Evolutionary conservation across 768 basidiomycete species (phyloP).

Genomic region (Mycena floridula): DNA sequence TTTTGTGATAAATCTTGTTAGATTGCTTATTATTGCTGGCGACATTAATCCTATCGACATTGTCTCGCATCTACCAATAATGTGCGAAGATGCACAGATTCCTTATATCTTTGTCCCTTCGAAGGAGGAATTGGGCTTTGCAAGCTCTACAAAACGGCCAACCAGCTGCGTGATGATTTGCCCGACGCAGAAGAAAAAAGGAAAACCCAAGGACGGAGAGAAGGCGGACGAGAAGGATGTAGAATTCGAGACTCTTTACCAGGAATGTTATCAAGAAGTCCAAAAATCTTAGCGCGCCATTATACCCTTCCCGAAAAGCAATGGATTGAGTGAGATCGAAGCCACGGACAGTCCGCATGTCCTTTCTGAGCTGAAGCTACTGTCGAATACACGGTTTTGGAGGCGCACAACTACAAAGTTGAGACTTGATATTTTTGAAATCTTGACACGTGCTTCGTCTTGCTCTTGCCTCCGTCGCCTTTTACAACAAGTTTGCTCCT

Average conservation of each 20-base stretch:
- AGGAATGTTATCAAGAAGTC: conserved; percentile 83
- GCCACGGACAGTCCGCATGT: too few relatives aligned
- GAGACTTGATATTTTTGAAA: too few relatives aligned
- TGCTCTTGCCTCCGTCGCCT: too few relatives aligned
- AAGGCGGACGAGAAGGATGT: conserved; percentile 65
- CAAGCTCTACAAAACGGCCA: conserved; percentile 95
- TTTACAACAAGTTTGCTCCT: too few relatives aligned
- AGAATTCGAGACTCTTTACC: conserved; percentile 83
- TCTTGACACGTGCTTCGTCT: too few relatives aligned
- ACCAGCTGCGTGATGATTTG: conserved; percentile 97
- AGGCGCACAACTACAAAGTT: too few relatives aligned
- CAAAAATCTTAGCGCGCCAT: too few relatives aligned
- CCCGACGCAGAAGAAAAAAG: conserved; percentile 70
- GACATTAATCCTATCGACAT: conserved; percentile 99
- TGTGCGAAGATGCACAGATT: conserved; percentile 90
- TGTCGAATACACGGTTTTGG: too few relatives aligned
- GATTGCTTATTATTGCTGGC: conserved; percentile 86
- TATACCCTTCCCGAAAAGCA: too few relatives aligned
- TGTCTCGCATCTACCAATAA: conserved; percentile 90
- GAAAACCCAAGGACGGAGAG: conserved; percentile 54
- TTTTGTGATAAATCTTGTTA: conserved; percentile 21
- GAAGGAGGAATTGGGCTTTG: conserved; percentile 93
- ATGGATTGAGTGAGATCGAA: too few relatives aligned
- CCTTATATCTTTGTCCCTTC: conserved; percentile 88
- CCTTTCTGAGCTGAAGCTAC: too few relatives aligned